A percentile compares a stretch with the other conserved stretches of the same genome.
These are phyloP conservation scores for Penstemon newberryi DNA, from an alignment of 257 asterid genomes.

Conservation along the genomic window DNA sequence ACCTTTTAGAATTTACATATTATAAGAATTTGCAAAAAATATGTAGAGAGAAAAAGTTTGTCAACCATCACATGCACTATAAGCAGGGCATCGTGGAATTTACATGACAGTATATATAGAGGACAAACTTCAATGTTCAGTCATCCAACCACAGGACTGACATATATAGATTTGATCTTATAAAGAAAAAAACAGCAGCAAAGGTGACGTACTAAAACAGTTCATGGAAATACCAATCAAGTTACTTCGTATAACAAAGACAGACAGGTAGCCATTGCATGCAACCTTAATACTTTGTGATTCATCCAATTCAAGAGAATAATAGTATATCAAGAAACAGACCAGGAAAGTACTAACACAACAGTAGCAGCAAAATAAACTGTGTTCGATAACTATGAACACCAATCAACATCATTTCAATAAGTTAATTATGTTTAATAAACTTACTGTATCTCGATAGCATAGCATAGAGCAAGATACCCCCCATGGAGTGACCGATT, in stretches of 20 bases:
- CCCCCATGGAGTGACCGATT: constrained; percentile 98
- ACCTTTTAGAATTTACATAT: constrained; percentile 42
- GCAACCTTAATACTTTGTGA: neutral
- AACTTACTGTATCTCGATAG: constrained; percentile 79
- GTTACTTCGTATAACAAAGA: neutral
- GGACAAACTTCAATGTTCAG: too few species aligned
- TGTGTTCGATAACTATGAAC: neutral
- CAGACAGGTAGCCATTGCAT: neutral
- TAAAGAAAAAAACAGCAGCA: too few species aligned
- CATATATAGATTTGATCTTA: too few species aligned
- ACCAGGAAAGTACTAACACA: neutral
- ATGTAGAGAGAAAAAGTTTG: neutral
- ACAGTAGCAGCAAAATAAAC: neutral
- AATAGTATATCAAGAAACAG: neutral
- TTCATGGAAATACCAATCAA: too few species aligned
- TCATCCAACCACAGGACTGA: too few species aligned
- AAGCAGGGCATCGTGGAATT: too few species aligned
- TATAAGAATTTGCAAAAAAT: constrained; percentile 14
- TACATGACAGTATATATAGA: too few species aligned
- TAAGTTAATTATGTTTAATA: neutral
- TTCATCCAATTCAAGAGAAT: neutral
- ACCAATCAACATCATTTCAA: constrained; percentile 22
- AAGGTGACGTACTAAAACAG: too few species aligned
- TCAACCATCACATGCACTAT: too few species aligned
- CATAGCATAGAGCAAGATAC: constrained; percentile 90